Base-by-base conservation (phyloP, 2,329 filamentous ascomycete species). In the Trichoderma harzianum region DNA sequence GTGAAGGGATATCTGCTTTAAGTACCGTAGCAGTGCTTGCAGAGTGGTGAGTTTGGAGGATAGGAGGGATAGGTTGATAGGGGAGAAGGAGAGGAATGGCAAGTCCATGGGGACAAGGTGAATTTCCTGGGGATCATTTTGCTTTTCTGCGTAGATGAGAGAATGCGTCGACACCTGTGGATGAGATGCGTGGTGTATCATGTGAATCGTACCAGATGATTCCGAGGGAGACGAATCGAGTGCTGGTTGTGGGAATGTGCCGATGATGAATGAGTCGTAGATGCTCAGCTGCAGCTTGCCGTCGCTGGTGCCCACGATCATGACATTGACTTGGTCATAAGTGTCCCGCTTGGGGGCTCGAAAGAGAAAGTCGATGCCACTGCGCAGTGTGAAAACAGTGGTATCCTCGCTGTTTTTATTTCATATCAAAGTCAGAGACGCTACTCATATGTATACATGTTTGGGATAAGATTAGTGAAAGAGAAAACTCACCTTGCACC, bases 1-100 rank as follows among this genome's bases (percentile, higher is more conserved):
- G 74, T 95, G 93, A 39, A 89, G 86, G 74, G 96, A 90, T 0
- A 92, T 90, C 78, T 97, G 93, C 70, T 90, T 90, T 58, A 97
- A 87, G 78, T 99, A 98, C 63, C 94, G 87, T 8, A 98, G 83
- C 14, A 98, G 82, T 74, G 96, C 97, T 76, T 97, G 93, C 18
- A 98, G 82, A 57, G 93, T 93, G 0, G 95, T 97, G 5, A 94
- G 92, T 77, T 97, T 97, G 18, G 92, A 94, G 0, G 95, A 92
- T 14, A 98, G 86, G 5, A 97, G 86, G 32, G 95, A 93, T 2
- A 98, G 84, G 77, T 97, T 93, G 70, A 94, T 89, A 3, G 93
- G 93, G 3, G 91, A 91, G 16, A 91, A 91, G 3, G 91, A 90
- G 62, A 97, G 89, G 77, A 97, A 97, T 0, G 91, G 89, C n/a